Evolutionary conservation across 1,284 basidiomycete species (phyloP), one percentile per base, ranked within the genome.

Genomic region (Kwoniella shivajii): DNA sequence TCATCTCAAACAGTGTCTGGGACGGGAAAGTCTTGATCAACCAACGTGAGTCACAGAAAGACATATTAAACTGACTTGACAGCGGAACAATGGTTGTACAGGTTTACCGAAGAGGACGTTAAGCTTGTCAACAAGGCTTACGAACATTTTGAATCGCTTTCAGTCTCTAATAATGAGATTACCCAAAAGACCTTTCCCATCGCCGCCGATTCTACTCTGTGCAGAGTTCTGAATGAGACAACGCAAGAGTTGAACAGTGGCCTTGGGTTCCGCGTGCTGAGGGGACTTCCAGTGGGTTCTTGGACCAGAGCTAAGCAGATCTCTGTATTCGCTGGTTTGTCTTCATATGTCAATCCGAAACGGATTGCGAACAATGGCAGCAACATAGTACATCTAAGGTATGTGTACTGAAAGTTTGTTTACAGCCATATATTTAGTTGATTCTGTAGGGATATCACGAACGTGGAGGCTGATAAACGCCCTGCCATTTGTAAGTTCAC

Each of bases 1-100:
- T 57, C 29, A 34, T 20, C 24, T 27, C 55, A 26, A 22, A 48
- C 4, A 66, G 58, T 46, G 27, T 62, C 9, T 68, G 66, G 66
- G 65, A 68, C 24, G 66, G 66, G 6, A 59, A 65, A 43, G 47
- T 51, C 1, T 48, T 68, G 36, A 61, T 66, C 50, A 60, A 66
- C 41, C 43, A 68, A 44, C 65, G 65, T 65, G 37, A 60, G 65
- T 63, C 27, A 6, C 14, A 14, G 6, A n/a, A 1, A 22, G 22
- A 20, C 44, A 22, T 20, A 14, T 10, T 20, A 34, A 18, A 38
- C 51, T 54, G 27, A 42, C 14, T 14, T 30, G 11, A 10, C 33
- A 68, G 66, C 66, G 22, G 63, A 65, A 27, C 59, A 60, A 26
- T 68, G 60, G 63, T 39, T 66, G 31, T 66, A 68, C 54, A 44